phyloP scores from a whole-genome alignment of 2,329 filamentous ascomycete species.

The Alternaria viburni region DNA sequence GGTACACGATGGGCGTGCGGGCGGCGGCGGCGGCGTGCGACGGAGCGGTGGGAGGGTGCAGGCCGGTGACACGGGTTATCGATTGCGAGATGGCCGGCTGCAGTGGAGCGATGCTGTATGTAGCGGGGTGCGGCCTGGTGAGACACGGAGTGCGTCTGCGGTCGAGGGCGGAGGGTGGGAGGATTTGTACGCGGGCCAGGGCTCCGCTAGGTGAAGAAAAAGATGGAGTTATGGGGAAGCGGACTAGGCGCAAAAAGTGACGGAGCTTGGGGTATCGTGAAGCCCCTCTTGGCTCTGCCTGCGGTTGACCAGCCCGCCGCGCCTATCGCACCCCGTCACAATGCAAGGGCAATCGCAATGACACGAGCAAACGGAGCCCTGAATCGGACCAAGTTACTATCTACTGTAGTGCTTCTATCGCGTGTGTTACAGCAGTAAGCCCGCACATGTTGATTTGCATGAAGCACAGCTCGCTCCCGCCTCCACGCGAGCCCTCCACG shows the following conservation, averaged over 20 bases:
- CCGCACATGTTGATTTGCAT: conserved; percentile 41
- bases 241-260: conserved; percentile 10
- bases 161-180: not conserved
- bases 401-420: not conserved
- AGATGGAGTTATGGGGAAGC: conserved; percentile 5
- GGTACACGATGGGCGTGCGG: not conserved
- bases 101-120: conserved; percentile 8
- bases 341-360: not conserved
- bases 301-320: not conserved
- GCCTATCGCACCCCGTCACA: not conserved
- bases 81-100: conserved; percentile 9
- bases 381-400: not conserved
- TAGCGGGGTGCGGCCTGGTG: conserved; percentile 3
- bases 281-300: conserved; percentile 5
- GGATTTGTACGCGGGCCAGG: not conserved
- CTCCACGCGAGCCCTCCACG: conserved; percentile 21
- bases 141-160: not conserved
- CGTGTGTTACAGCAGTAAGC: conserved; percentile 19
- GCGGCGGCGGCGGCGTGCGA: not conserved
- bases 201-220: not conserved
- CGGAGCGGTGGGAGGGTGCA: conserved; percentile 10
- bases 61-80: not conserved
- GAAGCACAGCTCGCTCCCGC: conserved; percentile 4
- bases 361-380: not conserved
- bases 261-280: conserved; percentile 8